A percentile compares a stretch with the other conserved stretches of the same genome.
These are phyloP conservation scores for Trametes sanguinea DNA, from an alignment of 768 basidiomycete species.

Conservation along the genomic window DNA sequence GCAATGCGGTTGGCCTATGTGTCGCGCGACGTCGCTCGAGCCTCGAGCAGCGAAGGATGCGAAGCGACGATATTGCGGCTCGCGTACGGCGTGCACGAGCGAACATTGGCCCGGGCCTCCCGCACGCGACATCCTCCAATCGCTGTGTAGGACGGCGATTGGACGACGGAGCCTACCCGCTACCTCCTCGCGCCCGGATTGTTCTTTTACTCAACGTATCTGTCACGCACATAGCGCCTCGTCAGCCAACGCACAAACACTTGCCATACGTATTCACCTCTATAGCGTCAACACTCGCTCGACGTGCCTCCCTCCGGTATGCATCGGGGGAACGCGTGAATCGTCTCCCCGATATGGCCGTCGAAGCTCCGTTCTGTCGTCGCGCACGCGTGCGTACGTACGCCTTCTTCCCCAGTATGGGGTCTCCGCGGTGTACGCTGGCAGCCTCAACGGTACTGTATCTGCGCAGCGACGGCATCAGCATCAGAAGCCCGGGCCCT, in stretches of 20 bases:
- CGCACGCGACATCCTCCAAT: neutral
- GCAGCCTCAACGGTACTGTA: neutral
- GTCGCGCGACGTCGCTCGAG: neutral
- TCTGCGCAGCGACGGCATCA: neutral
- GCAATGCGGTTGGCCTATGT: neutral
- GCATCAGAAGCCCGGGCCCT: neutral
- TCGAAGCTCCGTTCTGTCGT: neutral
- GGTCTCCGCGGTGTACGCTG: too few relatives aligned
- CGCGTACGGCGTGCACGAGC: neutral
- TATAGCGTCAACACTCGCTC: neutral
- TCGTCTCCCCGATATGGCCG: neutral
- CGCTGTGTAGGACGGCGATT: neutral
- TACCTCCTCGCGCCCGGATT: neutral
- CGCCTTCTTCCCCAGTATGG: neutral
- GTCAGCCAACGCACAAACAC: neutral
- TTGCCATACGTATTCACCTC: neutral
- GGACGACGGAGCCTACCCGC: neutral
- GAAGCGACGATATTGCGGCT: neutral
- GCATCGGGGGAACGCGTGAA: constrained; percentile 8
- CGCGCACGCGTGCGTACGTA: neutral
- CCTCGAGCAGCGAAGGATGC: neutral
- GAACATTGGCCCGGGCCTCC: neutral
- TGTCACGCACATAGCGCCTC: neutral
- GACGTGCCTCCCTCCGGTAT: constrained; percentile 8
- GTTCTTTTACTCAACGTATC: neutral